Evolutionary conservation across 208 protist genomes (phyloP).

Genomic region (Trypanosoma vivax): DNA sequence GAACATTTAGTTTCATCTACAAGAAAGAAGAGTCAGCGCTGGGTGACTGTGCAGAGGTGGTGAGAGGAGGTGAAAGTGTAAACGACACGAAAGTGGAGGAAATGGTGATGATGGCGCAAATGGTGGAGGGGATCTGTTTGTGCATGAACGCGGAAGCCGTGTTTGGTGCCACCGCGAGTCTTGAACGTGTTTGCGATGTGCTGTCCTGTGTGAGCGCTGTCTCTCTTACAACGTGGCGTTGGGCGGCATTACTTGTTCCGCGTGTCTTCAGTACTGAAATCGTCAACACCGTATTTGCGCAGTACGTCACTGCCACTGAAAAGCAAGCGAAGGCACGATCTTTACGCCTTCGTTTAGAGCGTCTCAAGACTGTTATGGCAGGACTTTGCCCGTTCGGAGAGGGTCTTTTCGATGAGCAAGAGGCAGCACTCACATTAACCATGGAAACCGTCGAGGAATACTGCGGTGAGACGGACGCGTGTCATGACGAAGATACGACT

Average conservation of each 20-base stretch:
- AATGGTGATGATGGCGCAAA: constrained; percentile 13
- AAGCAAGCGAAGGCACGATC: neutral
- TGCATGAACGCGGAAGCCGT: constrained; percentile 29
- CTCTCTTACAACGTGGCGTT: constrained; percentile 32
- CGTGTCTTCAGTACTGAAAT: constrained; percentile 11
- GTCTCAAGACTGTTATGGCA: constrained; percentile 2
- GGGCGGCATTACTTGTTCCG: constrained; percentile 23
- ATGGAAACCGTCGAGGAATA: constrained; percentile 2
- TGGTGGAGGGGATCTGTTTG: constrained; percentile 43
- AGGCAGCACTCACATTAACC: neutral
- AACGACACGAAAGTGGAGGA: neutral
- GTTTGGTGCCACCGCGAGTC: constrained; percentile 34
- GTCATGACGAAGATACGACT: no score
- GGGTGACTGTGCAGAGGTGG: neutral
- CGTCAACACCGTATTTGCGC: constrained; percentile 1
- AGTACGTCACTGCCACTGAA: constrained; percentile 5
- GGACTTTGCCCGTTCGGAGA: constrained; percentile 7
- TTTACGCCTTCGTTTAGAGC: neutral
- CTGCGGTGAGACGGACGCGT: neutral
- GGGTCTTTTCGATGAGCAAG: neutral
- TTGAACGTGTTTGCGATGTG: constrained; percentile 28
- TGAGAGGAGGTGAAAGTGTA: neutral
- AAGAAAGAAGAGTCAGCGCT: neutral
- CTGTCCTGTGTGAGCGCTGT: constrained; percentile 26
- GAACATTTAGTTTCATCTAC: constrained; percentile 4